phyloP scores from a whole-genome alignment of 2,329 filamentous ascomycete species.

The Coleophoma crateriformis region DNA sequence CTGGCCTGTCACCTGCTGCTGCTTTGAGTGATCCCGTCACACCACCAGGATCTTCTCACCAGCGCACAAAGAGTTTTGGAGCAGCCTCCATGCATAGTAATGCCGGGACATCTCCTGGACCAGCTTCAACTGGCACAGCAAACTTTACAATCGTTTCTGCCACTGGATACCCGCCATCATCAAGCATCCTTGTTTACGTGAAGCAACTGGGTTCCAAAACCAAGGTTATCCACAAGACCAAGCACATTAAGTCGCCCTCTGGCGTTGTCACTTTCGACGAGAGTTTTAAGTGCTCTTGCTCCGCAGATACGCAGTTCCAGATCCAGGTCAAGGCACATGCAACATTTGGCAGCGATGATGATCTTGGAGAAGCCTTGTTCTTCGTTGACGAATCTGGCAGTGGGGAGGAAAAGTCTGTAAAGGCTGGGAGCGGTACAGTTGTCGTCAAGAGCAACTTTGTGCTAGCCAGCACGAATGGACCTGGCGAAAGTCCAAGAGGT shows the following conservation, averaged over 20 bases:
- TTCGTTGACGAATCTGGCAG: conserved; percentile 78
- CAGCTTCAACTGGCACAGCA: conserved; percentile 65
- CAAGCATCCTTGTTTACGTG: conserved; percentile 75
- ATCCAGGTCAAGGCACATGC: conserved; percentile 80
- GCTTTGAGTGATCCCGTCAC: conserved; percentile 13
- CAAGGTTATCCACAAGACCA: conserved; percentile 87
- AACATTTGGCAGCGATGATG: conserved; percentile 76
- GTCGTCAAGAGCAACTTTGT: conserved; percentile 69
- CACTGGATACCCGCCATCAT: conserved; percentile 66
- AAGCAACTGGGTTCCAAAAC: conserved; percentile 61
- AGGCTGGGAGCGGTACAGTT: conserved; percentile 67
- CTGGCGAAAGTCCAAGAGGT: conserved; percentile 6
- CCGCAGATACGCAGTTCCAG: conserved; percentile 81
- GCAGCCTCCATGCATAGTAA: conserved; percentile 65
- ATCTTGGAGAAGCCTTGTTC: conserved; percentile 81
- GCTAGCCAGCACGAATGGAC: conserved; percentile 34
- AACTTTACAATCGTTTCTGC: conserved; percentile 77
- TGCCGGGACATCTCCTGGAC: conserved; percentile 37
- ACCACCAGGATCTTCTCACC: conserved; percentile 22
- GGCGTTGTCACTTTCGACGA: conserved; percentile 67
- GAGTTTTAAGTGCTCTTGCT: conserved; percentile 71
- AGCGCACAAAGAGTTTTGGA: conserved; percentile 52
- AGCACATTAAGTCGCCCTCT: conserved; percentile 70
- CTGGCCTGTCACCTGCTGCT: conserved; percentile 8
- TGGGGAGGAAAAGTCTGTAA: conserved; percentile 66